These are phyloP conservation scores for Penicillium palitans DNA, from an alignment of 2,329 filamentous ascomycete genomes.

Conservation along the genomic window DNA sequence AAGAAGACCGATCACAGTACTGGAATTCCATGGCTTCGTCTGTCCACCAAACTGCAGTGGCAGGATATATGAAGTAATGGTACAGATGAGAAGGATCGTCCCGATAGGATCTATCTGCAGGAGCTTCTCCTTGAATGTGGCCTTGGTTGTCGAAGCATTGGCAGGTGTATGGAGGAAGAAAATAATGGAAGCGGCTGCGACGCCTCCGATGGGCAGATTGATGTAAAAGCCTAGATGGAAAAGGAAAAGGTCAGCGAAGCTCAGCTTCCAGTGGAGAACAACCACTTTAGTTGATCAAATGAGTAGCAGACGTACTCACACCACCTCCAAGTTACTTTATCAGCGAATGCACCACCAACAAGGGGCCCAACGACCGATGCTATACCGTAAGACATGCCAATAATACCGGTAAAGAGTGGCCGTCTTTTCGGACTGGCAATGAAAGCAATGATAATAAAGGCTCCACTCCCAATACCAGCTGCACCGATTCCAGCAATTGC, in stretches of 20 bases:
- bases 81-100: conserved; percentile 41
- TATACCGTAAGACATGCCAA: conserved; percentile 53
- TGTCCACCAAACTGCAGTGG: conserved; percentile 47
- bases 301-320: neutral
- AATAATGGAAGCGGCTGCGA: neutral
- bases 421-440: conserved; percentile 2
- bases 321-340: neutral
- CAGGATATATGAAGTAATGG: neutral
- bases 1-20: conserved; percentile 49
- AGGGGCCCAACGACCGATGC: conserved; percentile 51
- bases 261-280: neutral
- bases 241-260: neutral
- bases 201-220: neutral
- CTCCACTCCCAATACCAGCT: conserved; percentile 36
- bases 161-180: conserved; percentile 16
- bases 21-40: conserved; percentile 38
- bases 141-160: neutral
- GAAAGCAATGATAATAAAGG: conserved; percentile 29
- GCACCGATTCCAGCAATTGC: conserved; percentile 40
- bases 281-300: neutral
- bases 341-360: conserved; percentile 36
- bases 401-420: conserved; percentile 42
- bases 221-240: neutral
- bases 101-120: conserved; percentile 50
- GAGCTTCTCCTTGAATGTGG: conserved; percentile 36